Evolutionary conservation across 176 grass and related monocot genomes (phyloP), one percentile per base, ranked within the genome.

Genomic region (Raddia guianensis): DNA sequence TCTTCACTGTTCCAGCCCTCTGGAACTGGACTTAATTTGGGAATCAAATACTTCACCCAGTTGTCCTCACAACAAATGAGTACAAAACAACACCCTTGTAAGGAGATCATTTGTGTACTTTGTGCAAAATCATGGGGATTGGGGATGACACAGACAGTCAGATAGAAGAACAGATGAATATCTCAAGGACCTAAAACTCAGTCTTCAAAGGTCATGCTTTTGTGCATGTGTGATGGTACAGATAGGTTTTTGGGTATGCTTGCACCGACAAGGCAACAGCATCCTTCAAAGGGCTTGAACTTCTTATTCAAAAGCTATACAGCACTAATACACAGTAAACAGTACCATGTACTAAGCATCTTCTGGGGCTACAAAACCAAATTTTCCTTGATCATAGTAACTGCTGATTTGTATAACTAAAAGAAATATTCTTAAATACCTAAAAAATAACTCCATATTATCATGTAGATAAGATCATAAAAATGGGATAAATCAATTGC

Each of bases 231-330:
- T 4, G 8, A 19, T 59, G 56, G 19, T n/a, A 72, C 5, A 54
- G 2, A 16, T 19, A 9, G 34, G 13, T 20, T 2, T 2, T 44
- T 15, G 57, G 50, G 9, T 52, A 34, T 71, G 21, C 15, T 52
- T 3, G 13, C 27, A 35, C 49, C 8, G 1, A 61, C 57, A 43
- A 8, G 48, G 44, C 27, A 46, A 76, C 20, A 76, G 27, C 49
- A 49, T 76, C 57, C 43, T 76, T 49, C 13, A 27, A 27, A 27
- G 27, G 1, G 27, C 27, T 27, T 27, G 15, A 49, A 47, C 20
- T 5, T 18, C 74, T 76, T 63, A 49, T 63, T 62, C 57, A 76
- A 63, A 2, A 63, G 58, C 57, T 18, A 63, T 49, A 61, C 12
- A 77, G 35, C 47, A 20, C 43, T 76, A 60, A 55, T 76, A 62